Evolutionary conservation across 2,329 filamentous ascomycete species (phyloP).

Genomic region (Penicillium verrucosum): DNA sequence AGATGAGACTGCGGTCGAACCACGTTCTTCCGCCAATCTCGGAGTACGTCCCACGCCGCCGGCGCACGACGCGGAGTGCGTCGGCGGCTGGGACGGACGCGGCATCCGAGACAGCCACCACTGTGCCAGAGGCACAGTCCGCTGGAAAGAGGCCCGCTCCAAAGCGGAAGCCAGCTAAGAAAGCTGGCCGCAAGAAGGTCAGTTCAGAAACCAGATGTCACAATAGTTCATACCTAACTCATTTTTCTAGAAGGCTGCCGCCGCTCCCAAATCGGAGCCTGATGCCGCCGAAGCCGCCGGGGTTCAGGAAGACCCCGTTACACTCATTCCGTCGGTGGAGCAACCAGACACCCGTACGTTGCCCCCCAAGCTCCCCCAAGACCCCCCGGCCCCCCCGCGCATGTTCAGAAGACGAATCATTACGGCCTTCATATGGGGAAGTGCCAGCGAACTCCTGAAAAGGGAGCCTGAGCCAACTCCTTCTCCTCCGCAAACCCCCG

Average conservation of each 20-base stretch:
- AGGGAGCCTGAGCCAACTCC: background rate
- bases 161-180: slow-evolving; percentile 2
- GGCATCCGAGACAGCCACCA: background rate
- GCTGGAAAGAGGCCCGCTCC: slow-evolving; percentile 2
- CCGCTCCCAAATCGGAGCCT: background rate
- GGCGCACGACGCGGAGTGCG: slow-evolving; percentile 17
- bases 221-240: background rate
- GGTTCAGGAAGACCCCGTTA: background rate
- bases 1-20: slow-evolving; percentile 41
- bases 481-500: background rate
- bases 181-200: background rate
- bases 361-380: background rate
- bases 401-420: background rate
- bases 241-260: background rate
- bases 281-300: background rate
- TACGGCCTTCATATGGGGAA: background rate
- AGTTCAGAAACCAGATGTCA: background rate
- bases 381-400: background rate
- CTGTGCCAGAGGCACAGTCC: background rate
- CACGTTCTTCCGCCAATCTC: slow-evolving; percentile 33
- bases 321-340: background rate
- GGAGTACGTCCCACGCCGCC: slow-evolving; percentile 13
- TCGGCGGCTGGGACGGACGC: slow-evolving; percentile 9
- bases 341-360: slow-evolving; percentile 3
- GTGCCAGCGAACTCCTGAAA: background rate